Base-by-base conservation (phyloP, 2,329 filamentous ascomycete species). In the Paecilomyces dactylethromorphus region DNA sequence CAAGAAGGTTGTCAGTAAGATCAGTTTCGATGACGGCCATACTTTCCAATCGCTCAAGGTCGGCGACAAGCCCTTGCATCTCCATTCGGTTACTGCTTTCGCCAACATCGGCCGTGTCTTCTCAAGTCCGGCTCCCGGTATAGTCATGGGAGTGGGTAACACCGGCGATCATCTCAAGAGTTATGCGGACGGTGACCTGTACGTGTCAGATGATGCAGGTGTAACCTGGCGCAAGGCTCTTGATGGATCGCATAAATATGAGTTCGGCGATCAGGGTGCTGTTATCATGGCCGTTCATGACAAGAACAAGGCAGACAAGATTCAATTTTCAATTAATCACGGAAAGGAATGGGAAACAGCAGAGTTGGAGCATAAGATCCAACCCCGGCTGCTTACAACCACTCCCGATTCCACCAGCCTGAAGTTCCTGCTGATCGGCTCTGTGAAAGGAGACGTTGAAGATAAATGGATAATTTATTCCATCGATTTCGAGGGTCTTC, bases 141-240 rank as follows among this genome's bases (percentile, higher is more conserved):
- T 99, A 58, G 85, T 97, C 21, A 95, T 99, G 90, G 95, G 89
- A 15, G 86, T 96, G 56, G 94, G 94, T 59, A 99, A 99, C 72
- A 91, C 85, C 3, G 94, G 95, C 56, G 84, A 89, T 21, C 79
- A 82, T 56, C 81, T 99, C 6, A 83, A 86, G 61, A 75, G 81
- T 6, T 93, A 92, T 69, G 78, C 79, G 3, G 84, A 96, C 10
- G 87, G 91, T 12, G 85, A 90, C 71, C 83, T 96, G 1, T 97
- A 87, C 69, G 86, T 97, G 26, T 99, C 94, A 0, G 90, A 96
- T 69, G 87, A 97, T 74, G 93, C 92, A 21, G 94, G 94, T 49
- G 77, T 91, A 60, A 92, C 87, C 1, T 99, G 95, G 94, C 84
- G 80, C 39, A 80, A 87, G 69, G 84, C 75, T 18, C 81, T 90